Evolutionary conservation across 1,284 basidiomycete species (phyloP).

Genomic region (Vanrija sp.): DNA sequence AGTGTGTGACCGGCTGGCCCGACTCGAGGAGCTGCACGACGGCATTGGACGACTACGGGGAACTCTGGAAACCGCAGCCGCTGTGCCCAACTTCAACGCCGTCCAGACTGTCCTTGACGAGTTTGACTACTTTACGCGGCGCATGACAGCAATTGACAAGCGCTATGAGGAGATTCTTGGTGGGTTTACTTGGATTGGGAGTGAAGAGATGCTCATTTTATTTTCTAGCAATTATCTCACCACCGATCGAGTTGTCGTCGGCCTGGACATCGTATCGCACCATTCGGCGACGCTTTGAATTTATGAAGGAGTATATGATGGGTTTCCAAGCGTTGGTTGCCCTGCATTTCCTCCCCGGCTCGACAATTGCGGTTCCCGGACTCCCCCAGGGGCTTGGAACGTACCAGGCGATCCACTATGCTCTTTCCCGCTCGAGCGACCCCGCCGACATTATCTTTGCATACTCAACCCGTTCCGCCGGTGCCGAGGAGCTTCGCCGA

Average conservation of each 20-base stretch:
- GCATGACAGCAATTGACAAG: slow-evolving; percentile 26
- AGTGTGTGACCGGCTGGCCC: slow-evolving; percentile 33
- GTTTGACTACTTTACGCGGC: slow-evolving; percentile 23
- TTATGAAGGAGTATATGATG: slow-evolving; percentile 25
- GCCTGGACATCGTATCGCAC: slow-evolving; percentile 36
- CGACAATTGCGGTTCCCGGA: slow-evolving; percentile 21
- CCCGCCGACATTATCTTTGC: slow-evolving; percentile 33
- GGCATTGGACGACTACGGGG: slow-evolving; percentile 20
- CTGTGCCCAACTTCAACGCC: slow-evolving; percentile 24
- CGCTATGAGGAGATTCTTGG: slow-evolving; percentile 33
- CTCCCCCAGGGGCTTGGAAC: slow-evolving; percentile 22
- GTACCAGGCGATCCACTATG: slow-evolving; percentile 23
- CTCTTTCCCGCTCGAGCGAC: slow-evolving; percentile 26
- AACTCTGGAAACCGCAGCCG: slow-evolving; percentile 24
- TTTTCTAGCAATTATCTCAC: slow-evolving; percentile 15
- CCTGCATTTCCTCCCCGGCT: slow-evolving; percentile 34
- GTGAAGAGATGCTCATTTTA: background rate
- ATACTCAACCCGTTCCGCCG: slow-evolving; percentile 16
- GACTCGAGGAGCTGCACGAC: slow-evolving; percentile 34
- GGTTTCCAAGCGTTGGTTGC: slow-evolving; percentile 36
- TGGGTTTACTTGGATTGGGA: slow-evolving; percentile 11
- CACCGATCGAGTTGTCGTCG: slow-evolving; percentile 9
- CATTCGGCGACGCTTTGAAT: slow-evolving; percentile 32
- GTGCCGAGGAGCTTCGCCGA: slow-evolving; percentile 29
- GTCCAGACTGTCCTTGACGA: slow-evolving; percentile 28